A percentile compares a stretch with the other conserved stretches of the same genome.
Evolutionary conservation across 2,329 filamentous ascomycete genomes (phyloP).

Genomic region (Domatiomyces globalis): DNA sequence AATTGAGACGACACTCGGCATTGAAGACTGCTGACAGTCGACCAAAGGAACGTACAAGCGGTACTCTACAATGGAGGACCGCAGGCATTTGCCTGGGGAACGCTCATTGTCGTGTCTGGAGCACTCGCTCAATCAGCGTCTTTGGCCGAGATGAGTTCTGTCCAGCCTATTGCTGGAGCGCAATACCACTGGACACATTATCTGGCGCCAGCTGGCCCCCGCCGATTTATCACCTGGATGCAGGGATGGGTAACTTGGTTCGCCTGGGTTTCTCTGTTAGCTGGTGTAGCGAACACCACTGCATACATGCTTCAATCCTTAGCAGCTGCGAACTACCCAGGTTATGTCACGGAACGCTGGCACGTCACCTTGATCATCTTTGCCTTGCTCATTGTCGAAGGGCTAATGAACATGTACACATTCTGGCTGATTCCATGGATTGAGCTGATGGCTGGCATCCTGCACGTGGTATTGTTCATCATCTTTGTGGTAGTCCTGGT

Average conservation of each 20-base stretch:
- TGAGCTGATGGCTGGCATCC: conserved; percentile 25
- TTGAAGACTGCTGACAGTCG: conserved; percentile 1
- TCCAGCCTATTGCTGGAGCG: conserved; percentile 29
- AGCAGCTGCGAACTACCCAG: background rate
- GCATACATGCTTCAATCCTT: conserved; percentile 12
- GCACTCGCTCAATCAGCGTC: conserved; percentile 19
- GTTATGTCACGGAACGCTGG: conserved; percentile 19
- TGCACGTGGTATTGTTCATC: conserved; percentile 25
- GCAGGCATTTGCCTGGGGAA: conserved; percentile 22
- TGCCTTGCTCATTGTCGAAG: conserved; percentile 23
- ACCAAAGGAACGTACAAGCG: conserved; percentile 10
- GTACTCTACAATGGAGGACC: conserved; percentile 25
- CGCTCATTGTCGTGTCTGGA: conserved; percentile 11
- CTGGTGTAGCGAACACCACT: conserved; percentile 20
- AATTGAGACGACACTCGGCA: conserved; percentile 4
- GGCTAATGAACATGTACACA: conserved; percentile 19
- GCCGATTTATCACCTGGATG: conserved; percentile 23
- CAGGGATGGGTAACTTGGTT: conserved; percentile 31
- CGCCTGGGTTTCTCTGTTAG: conserved; percentile 24
- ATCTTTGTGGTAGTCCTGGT: conserved; percentile 25
- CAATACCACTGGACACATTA: conserved; percentile 31
- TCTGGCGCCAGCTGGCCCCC: conserved; percentile 21
- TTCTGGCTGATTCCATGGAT: conserved; percentile 29
- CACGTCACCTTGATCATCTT: conserved; percentile 28
- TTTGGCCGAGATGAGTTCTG: conserved; percentile 28